Conservation (phyloP, 2,329 filamentous ascomycete genomes). For the Hypoxylon sp. region DNA sequence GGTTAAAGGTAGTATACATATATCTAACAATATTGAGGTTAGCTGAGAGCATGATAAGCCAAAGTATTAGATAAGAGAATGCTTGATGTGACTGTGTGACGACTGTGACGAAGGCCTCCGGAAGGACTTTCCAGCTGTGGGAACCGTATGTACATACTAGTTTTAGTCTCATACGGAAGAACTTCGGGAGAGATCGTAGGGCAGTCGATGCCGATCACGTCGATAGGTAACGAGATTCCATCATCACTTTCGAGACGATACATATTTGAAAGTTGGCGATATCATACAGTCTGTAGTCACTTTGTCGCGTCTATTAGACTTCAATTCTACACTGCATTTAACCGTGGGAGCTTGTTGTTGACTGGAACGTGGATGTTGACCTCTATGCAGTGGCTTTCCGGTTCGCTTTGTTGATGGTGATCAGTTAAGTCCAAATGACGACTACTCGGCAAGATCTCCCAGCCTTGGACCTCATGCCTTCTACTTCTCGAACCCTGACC, state of each 20-base stretch:
- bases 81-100: slow-evolving; percentile 1
- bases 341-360: background rate
- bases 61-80: background rate
- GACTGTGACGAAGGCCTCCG: background rate
- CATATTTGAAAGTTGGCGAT: background rate
- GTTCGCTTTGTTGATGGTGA: background rate
- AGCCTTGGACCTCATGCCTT: background rate
- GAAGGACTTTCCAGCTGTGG: slow-evolving; percentile 1
- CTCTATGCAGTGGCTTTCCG: slow-evolving; percentile 3
- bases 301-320: background rate
- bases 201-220: background rate
- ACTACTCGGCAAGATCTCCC: slow-evolving; percentile 19
- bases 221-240: background rate
- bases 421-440: background rate
- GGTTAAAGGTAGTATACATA: background rate
- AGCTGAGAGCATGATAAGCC: background rate
- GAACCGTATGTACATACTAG: background rate
- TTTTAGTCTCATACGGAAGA: background rate
- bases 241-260: background rate
- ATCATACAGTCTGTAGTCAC: background rate
- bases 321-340: background rate
- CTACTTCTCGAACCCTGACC: slow-evolving; percentile 12
- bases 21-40: background rate
- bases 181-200: background rate
- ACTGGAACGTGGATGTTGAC: slow-evolving; percentile 6